Percentiles rank a stretch among this genome's conserved stretches.
Evolutionary conservation across 2,329 filamentous ascomycete genomes (phyloP).

Genomic region (Ploettnerulaceae sp.): DNA sequence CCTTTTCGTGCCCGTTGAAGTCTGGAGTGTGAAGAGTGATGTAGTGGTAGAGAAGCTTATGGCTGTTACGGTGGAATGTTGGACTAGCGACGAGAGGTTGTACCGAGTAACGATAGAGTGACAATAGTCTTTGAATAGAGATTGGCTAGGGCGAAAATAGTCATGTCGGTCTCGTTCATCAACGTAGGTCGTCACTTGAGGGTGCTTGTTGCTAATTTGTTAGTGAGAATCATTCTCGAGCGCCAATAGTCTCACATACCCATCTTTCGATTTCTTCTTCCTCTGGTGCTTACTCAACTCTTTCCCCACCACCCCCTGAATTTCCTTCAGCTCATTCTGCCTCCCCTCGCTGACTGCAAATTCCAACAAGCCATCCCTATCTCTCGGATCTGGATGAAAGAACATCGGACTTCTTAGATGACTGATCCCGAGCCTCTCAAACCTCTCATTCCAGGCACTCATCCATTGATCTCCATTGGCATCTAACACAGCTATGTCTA

Average conservation of each 20-base stretch:
- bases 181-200: constrained; percentile 35
- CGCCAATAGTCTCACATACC: constrained; percentile 36
- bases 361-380: constrained; percentile 67
- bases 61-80: constrained; percentile 43
- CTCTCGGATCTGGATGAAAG: constrained; percentile 72
- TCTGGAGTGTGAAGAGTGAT: constrained; percentile 61
- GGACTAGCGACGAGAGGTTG: constrained; percentile 51
- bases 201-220: constrained; percentile 8
- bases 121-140: constrained; percentile 60
- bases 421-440: constrained; percentile 62
- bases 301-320: constrained; percentile 70
- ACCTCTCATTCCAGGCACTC: constrained; percentile 64
- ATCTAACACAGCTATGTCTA: constrained; percentile 60
- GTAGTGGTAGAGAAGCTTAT: constrained; percentile 29
- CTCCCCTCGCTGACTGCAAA: constrained; percentile 56
- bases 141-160: constrained; percentile 60
- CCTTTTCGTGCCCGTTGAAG: constrained; percentile 49
- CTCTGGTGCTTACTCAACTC: constrained; percentile 76
- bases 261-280: constrained; percentile 51
- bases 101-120: constrained; percentile 53
- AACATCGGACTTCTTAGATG: constrained; percentile 77
- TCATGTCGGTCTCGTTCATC: constrained; percentile 65
- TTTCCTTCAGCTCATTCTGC: constrained; percentile 62
- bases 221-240: background rate
- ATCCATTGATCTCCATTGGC: constrained; percentile 61